Base-by-base conservation (phyloP, 2,329 filamentous ascomycete genomes). In the Colletotrichum sp. region DNA sequence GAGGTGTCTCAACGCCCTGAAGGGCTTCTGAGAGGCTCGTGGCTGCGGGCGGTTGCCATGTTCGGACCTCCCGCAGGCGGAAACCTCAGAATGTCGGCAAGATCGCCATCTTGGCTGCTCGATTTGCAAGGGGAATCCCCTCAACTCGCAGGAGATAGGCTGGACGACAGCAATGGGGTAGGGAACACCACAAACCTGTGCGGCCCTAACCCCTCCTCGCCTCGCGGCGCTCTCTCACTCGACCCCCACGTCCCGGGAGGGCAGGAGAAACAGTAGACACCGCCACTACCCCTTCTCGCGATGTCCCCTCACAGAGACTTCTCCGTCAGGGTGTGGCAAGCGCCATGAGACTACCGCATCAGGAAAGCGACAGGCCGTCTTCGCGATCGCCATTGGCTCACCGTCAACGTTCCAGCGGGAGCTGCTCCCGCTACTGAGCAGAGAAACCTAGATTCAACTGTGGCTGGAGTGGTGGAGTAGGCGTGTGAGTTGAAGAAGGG, bases 381-480 rank as follows among this genome's bases (percentile, higher is more conserved):
- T 16, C 62, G 60, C 36, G 48, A 9, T 28, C 56, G 68, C 56
- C 68, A 78, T 78, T 78, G 76, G 76, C 69, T 75, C 68, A 72
- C 71, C 75, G 52, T 75, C 71, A 22, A 70, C 18, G 68, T 77
- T 52, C 61, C 71, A 70, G 16, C 52, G 65, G 61, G 64, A 68
- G 58, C 18, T 60, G 52, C 72, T 74, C 48, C 62, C 71, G 56
- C 52, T 67, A 36, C 56, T 56, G 56, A 36, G 56, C 5, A 62
- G 25, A 71, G 39, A 9, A 48, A 36, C 70, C 64, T 55, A 28
- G 30, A 30, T 39, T 10, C 36, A 25, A 56, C 15, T 62, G 72
- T 75, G 72, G 75, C 75, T 77, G 68, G 67, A 71, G 55, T 30
- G n/a, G 30, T 34, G 16, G 30, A 60, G n/a, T 68, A 66, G 6